Evolutionary conservation across 2,329 filamentous ascomycete genomes (phyloP), one percentile per base, ranked within the genome.

Genomic region (Fusarium kyushuense): DNA sequence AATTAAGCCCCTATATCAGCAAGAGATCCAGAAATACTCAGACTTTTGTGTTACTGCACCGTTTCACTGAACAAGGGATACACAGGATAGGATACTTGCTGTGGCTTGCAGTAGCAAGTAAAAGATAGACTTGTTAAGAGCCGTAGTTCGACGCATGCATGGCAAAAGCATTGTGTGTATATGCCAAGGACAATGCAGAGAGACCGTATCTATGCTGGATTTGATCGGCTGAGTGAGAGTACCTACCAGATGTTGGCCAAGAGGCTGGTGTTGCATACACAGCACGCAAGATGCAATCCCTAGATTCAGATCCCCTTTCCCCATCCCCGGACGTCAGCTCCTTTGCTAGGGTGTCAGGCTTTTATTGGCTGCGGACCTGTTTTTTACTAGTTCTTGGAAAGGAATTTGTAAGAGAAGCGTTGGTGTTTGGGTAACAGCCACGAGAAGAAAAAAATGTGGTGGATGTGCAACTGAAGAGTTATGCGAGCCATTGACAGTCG

Each of bases 51-150:
- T 19, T 19, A 63, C 51, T 67, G 53, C 40, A 59, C 32, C 40
- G 25, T 47, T 47, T 36, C 42, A 41, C 21, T 33, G 46, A 36
- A 41, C 66, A 42, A 56, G 66, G 65, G 66, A 67, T 66, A 30
- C 45, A 36, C 13, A 42, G 23, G 35, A 40, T 41, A 21, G 53
- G 42, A 54, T 42, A 51, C 49, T 41, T 61, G 56, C 42, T 32
- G 66, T 73, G 71, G 71, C 71, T 73, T 73, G 66, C 71, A 72
- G 65, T 66, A 72, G 33, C 32, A 12, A 49, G 47, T 19, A 27
- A 51, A 25, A 51, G 47, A 38, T 23, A 23, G 47, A 48, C 54
- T 57, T 23, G 46, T 56, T n/a, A 40, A 36, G 4, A 56, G 59
- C 47, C 35, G 51, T n/a, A 55, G 51, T 64, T 54, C 27, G 58